Evolutionary conservation across 768 basidiomycete species (phyloP).

Genomic region (Punctularia strigosozonata): DNA sequence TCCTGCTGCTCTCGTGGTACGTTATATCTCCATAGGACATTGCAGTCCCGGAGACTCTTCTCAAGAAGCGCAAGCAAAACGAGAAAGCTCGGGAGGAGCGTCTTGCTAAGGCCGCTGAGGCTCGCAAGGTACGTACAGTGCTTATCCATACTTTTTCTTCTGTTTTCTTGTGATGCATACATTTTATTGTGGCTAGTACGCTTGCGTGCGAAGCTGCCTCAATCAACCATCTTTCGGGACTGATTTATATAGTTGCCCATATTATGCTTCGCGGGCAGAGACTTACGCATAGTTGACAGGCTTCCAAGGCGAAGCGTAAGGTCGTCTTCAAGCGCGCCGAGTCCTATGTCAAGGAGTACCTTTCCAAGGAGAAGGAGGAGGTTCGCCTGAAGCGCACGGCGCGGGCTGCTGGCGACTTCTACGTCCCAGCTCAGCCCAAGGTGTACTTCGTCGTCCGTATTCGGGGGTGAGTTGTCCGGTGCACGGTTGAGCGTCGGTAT

Average conservation of each 20-base stretch:
- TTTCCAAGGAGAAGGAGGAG: conserved; percentile 88
- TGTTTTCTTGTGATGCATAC: conserved; percentile 70
- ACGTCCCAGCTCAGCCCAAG: conserved; percentile 94
- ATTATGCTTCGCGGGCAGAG: conserved; percentile 1
- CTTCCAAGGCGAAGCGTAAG: conserved; percentile 83
- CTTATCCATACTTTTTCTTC: conserved; percentile 8
- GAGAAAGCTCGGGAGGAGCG: conserved; percentile 95
- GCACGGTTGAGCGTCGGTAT: conserved; percentile 5
- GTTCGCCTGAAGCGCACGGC: conserved; percentile 91
- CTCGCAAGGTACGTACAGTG: conserved; percentile 67
- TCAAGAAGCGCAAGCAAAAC: conserved; percentile 98
- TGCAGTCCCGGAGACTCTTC: conserved; percentile 98
- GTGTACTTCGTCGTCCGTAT: conserved; percentile 97
- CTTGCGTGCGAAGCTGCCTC: conserved; percentile 57
- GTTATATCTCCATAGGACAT: conserved; percentile 45
- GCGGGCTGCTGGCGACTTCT: conserved; percentile 88
- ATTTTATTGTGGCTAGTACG: conserved; percentile 69
- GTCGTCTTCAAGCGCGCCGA: conserved; percentile 99
- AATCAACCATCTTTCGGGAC: conserved; percentile 95
- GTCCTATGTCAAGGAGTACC: conserved; percentile 95
- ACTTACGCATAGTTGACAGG: conserved; percentile 32
- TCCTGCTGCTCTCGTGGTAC: too few relatives aligned
- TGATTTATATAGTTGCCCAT: conserved; percentile 27
- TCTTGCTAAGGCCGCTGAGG: conserved; percentile 68
- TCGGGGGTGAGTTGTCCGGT: conserved; percentile 60